Conservation (phyloP, 495 filamentous ascomycete genomes). For the Xylaria grammica region DNA sequence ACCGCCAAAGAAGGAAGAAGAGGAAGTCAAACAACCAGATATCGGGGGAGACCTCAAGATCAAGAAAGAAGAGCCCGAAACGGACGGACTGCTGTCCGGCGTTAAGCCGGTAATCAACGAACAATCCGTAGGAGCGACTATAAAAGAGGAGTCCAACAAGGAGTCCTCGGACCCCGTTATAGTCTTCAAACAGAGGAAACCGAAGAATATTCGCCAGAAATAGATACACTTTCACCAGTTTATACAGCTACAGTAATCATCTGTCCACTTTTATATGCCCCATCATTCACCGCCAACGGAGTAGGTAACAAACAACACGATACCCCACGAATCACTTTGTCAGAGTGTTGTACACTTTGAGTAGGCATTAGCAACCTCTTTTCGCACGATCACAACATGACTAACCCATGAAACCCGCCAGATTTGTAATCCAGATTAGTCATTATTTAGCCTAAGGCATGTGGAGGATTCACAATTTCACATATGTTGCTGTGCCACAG, state of each 20-base stretch:
- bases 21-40: constrained; percentile 30
- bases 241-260: background rate
- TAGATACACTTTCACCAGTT: constrained; percentile 21
- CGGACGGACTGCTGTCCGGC: constrained; percentile 17
- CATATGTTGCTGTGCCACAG: too few species aligned
- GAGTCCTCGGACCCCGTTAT: constrained; percentile 42
- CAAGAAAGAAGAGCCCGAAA: constrained; percentile 44
- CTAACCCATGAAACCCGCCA: background rate
- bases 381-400: background rate
- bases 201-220: constrained; percentile 70
- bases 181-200: constrained; percentile 91
- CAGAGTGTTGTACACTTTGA: too few species aligned
- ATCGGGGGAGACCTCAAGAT: constrained; percentile 43
- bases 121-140: constrained; percentile 15
- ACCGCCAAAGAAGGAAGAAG: constrained; percentile 37
- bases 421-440: background rate
- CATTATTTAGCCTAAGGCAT: background rate
- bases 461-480: background rate
- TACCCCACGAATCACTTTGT: background rate
- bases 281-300: background rate
- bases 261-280: background rate
- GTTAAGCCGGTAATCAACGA: constrained; percentile 37
- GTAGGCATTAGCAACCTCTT: too few species aligned
- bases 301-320: background rate
- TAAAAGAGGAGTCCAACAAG: constrained; percentile 48